Percentiles rank a stretch among this genome's conserved stretches.
Evolutionary conservation across 2,329 filamentous ascomycete genomes (phyloP).

Genomic region (Ceratocystis papillata): DNA sequence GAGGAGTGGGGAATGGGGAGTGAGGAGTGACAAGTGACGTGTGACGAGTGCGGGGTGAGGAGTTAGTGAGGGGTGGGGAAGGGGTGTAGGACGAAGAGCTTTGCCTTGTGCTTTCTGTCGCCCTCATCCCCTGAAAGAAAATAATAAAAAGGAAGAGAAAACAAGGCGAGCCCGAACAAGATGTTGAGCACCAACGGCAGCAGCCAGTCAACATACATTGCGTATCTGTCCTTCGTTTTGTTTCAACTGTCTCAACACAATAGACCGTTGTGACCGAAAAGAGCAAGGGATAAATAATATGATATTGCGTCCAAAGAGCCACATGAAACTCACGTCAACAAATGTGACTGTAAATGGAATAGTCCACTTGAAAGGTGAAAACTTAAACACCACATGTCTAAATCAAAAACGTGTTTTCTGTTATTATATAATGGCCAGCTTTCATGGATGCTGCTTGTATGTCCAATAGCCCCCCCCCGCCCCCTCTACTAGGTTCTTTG

Average conservation of each 20-base stretch:
- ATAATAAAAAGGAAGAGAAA: not conserved
- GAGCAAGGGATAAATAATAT: not conserved
- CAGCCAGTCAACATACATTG: not conserved
- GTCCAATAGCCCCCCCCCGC: too few species aligned
- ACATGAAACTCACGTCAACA: too few species aligned
- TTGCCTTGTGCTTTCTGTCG: not conserved
- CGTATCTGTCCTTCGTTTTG: conserved; percentile 4
- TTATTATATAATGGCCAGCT: too few species aligned
- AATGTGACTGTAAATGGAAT: too few species aligned
- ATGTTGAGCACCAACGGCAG: not conserved
- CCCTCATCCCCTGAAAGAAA: not conserved
- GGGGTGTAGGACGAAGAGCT: not conserved
- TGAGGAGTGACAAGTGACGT: too few species aligned
- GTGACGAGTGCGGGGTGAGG: not conserved
- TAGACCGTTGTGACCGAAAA: not conserved
- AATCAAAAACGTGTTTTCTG: too few species aligned
- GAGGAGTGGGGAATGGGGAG: too few species aligned
- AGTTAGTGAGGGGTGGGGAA: not conserved
- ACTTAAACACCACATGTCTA: too few species aligned
- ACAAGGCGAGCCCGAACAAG: not conserved
- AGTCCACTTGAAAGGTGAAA: too few species aligned
- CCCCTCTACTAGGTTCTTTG: too few species aligned
- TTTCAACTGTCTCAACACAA: conserved; percentile 2
- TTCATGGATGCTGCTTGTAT: too few species aligned
- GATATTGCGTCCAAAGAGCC: too few species aligned